Evolutionary conservation across 441 rosid species (phyloP), one percentile per base, ranked within the genome.

Genomic region (Omphalea diandra): DNA sequence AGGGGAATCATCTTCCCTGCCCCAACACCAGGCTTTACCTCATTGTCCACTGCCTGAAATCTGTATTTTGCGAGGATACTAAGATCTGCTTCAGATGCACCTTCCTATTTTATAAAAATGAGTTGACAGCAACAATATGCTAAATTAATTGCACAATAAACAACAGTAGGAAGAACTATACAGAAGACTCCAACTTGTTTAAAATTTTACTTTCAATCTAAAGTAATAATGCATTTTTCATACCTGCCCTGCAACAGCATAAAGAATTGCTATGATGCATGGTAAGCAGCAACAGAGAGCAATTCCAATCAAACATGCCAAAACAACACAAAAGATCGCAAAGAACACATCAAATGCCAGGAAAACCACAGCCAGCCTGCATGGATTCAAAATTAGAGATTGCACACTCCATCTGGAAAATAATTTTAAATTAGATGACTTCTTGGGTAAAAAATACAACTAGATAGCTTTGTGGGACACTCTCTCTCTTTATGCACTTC

Each of bases 241-340:
- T 83, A 94, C 98, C 87, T 90, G 96, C 58, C 97, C 97, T 49
- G 97, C 97, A 80, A 94, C 93, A 32, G 98, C 94, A 65, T 92
- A 94, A 53, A 92, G 93, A 83, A 94, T 83, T 0, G 97, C 97
- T 69, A 94, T 90, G 27, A 91, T 91, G 85, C 97, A 94, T 18
- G 98, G 98, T 76, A 94, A 86, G 82, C 97, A 94, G 79, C 97
- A 94, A 69, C 98, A 94, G 50, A 94, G 94, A 73, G 98, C 98
- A 54, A 91, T 83, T 32, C 97, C 98, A 74, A 94, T 93, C 81
- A 94, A 79, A 73, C 98, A 91, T 75, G 98, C 97, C 93, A 94
- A 84, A 76, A 90, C 89, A 83, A 90, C 84, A 82, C 97, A 94
- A 81, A 93, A 90, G 77, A 94, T 86, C 65, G 94, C 96, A 72